These are phyloP conservation scores for Globisporangium sylvaticum DNA, from an alignment of 352 stramenopile species.

Conservation along the genomic window DNA sequence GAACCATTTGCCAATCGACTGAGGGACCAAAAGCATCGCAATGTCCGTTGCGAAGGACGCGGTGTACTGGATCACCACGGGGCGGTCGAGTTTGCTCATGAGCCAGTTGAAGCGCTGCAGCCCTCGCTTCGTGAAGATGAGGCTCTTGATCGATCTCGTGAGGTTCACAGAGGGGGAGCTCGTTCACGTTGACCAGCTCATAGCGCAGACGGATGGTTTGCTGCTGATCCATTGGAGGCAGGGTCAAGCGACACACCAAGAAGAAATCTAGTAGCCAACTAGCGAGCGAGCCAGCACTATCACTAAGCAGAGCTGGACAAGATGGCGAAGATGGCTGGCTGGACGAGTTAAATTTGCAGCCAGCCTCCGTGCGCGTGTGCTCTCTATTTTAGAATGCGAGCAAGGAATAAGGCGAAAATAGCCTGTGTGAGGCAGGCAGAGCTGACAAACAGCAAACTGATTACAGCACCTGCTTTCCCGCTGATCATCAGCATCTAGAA, in stretches of 20 bases:
- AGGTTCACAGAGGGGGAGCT: neutral
- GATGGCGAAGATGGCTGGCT: too few species aligned
- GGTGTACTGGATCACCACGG: neutral
- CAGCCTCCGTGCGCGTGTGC: too few species aligned
- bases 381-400: too few species aligned
- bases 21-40: neutral
- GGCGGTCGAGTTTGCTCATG: neutral
- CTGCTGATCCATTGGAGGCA: too few species aligned
- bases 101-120: neutral
- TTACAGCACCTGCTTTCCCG: neutral
- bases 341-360: too few species aligned
- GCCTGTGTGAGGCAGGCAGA: too few species aligned
- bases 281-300: too few species aligned
- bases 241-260: neutral
- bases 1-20: conserved; percentile 2
- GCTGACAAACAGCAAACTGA: too few species aligned
- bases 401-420: too few species aligned
- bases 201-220: neutral
- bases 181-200: conserved; percentile 6
- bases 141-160: conserved; percentile 3
- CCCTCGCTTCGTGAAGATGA: neutral
- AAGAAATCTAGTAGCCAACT: neutral
- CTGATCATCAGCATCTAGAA: too few species aligned
- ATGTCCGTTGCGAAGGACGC: neutral
- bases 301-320: too few species aligned